These are phyloP conservation scores for Pseudozyma tsukubaensis DNA, from an alignment of 1,284 basidiomycete genomes.

Conservation along the genomic window DNA sequence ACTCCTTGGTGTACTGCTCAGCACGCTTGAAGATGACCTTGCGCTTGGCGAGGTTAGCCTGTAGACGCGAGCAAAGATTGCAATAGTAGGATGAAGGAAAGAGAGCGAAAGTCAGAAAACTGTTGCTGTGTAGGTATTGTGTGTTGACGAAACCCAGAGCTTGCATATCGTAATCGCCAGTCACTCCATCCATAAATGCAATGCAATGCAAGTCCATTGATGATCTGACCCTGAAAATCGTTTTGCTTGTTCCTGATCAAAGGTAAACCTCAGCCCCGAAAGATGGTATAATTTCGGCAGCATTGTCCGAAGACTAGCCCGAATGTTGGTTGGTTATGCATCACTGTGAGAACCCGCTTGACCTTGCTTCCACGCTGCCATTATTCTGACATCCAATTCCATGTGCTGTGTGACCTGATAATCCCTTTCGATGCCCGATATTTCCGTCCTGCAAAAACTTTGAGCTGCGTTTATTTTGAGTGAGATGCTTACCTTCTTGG, in stretches of 20 bases:
- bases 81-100: not conserved
- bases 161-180: no score
- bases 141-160: not conserved
- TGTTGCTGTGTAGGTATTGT: not conserved
- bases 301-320: conserved; percentile 67
- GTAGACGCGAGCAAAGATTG: no score
- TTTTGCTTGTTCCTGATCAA: conserved; percentile 12
- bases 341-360: conserved; percentile 43
- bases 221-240: no score
- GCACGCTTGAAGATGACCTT: conserved; percentile 99
- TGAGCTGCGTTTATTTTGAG: conserved; percentile 73
- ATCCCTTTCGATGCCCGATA: not conserved
- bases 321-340: conserved; percentile 61
- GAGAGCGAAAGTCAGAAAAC: conserved; percentile 21
- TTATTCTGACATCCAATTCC: not conserved
- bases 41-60: conserved; percentile 91
- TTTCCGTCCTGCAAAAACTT: conserved; percentile 74
- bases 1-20: conserved; percentile 98
- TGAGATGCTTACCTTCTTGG: conserved; percentile 81
- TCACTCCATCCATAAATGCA: no score
- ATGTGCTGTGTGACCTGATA: no score
- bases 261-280: conserved; percentile 66
- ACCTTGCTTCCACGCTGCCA: not conserved
- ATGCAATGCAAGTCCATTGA: not conserved
- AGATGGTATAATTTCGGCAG: conserved; percentile 69